A percentile compares a stretch with the other conserved stretches of the same genome.
phyloP scores from a whole-genome alignment of 2,329 filamentous ascomycete species.

The Rachicladosporium sp. region DNA sequence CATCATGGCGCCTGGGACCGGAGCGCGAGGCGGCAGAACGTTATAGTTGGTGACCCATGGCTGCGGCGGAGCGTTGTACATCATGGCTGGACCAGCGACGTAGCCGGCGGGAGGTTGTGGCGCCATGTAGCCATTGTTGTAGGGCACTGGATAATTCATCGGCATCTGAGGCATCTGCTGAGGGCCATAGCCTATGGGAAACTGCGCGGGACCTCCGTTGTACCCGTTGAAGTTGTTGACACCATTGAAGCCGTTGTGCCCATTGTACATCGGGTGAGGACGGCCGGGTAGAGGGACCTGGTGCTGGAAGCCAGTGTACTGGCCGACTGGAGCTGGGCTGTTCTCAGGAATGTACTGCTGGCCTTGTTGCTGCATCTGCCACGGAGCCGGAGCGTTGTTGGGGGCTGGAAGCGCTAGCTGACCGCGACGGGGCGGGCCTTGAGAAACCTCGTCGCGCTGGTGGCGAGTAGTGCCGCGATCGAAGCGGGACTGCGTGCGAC shows the following conservation, averaged over 20 bases:
- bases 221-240: not conserved
- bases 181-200: not conserved
- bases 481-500: conserved; percentile 63
- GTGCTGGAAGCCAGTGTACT: too few species aligned
- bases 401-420: not conserved
- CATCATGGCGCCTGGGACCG: not conserved
- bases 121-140: not conserved
- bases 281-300: too few species aligned
- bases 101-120: not conserved
- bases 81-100: not conserved
- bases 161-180: not conserved
- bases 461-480: conserved; percentile 58
- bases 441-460: conserved; percentile 17
- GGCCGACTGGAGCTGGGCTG: too few species aligned
- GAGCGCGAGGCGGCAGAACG: too few species aligned
- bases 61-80: not conserved
- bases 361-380: conserved; percentile 3
- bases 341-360: not conserved
- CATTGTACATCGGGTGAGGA: too few species aligned
- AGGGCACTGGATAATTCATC: not conserved
- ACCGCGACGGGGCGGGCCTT: not conserved
- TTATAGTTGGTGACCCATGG: too few species aligned
- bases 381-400: conserved; percentile 1
- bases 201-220: not conserved
- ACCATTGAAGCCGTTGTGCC: not conserved